Conservation (phyloP, 352 stramenopile genomes). For the Globisporangium polare region DNA sequence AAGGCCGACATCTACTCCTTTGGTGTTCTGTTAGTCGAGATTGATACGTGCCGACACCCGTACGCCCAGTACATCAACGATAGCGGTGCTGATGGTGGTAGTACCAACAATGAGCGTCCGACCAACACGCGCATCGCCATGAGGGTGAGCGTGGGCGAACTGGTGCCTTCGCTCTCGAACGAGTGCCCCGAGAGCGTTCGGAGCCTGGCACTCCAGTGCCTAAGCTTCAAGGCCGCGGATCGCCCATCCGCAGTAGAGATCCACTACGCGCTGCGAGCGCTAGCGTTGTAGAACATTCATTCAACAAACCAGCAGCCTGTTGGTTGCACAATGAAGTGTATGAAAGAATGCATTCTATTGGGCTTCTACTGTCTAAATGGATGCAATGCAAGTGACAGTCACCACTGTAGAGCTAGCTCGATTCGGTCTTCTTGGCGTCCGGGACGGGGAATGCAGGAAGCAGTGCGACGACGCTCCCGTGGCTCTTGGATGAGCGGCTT, state of each 20-base stretch:
- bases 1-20: slow-evolving; percentile 32
- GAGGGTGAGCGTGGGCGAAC: slow-evolving; percentile 17
- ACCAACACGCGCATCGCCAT: slow-evolving; percentile 22
- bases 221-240: slow-evolving; percentile 15
- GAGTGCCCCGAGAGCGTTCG: slow-evolving; percentile 15
- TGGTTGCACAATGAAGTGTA: no score
- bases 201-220: slow-evolving; percentile 15
- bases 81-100: background rate
- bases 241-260: slow-evolving; percentile 22
- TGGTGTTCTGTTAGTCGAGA: slow-evolving; percentile 31
- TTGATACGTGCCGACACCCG: slow-evolving; percentile 34
- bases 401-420: background rate
- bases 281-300: background rate
- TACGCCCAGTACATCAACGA: slow-evolving; percentile 21
- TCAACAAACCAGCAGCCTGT: no score
- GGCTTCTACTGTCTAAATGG: no score
- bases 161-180: slow-evolving; percentile 13
- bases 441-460: background rate
- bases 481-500: background rate
- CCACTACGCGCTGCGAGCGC: slow-evolving; percentile 21
- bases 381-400: no score
- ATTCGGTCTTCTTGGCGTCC: background rate
- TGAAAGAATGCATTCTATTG: no score
- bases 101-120: background rate
- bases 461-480: background rate